Base-by-base conservation (phyloP, 2,329 filamentous ascomycete genomes). In the Domatiomyces catenatus region DNA sequence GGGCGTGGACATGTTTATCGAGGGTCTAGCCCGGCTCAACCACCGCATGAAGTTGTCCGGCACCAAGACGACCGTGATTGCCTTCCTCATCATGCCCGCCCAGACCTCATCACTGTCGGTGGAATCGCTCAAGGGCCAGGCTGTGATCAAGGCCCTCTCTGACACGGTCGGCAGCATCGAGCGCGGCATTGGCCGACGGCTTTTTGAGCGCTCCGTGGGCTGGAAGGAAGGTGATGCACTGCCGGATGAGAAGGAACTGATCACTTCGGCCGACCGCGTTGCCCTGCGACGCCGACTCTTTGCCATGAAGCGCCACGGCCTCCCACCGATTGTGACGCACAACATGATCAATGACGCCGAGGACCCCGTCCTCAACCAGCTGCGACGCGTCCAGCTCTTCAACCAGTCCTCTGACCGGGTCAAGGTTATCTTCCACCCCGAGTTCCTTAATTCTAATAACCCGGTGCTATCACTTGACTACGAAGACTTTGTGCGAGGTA, bases 1-100 rank as follows among this genome's bases (percentile, higher is more conserved):
- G 71, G 92, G 92, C 63, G 90, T 95, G 8, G 92, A 98, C 68
- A 96, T 98, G 92, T 98, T 96, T 68, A 94, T 98, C 59, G 92
- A 98, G 69, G 92, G 89, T 2, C 73, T 98, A 56, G 92, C 92
- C 24, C 85, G 92, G 44, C 72, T 98, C 61, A 98, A 98, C 70
- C 89, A 96, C 72, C 80, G 84, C 42, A 79, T 98, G 63, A 96
- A 96, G 76, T 70, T 70, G 48, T 70, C 81, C 6, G 86, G 86
- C 47, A 94, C 87, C 60, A 93, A 92, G 69, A 89, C 83, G 65
- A 96, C 92, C 0, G 84, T 98, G 6, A 90, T 98, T 17, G 90
- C 92, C 18, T 98, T 98, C 66, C 85, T 98, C 68, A 96, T 98
- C 66, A 94, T 98, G 87, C 92, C 92, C 2, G 92, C 92, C 1